Evolutionary conservation across 371 early-diverging fungal species (phyloP).

Genomic region (Capniomyces stellatus): DNA sequence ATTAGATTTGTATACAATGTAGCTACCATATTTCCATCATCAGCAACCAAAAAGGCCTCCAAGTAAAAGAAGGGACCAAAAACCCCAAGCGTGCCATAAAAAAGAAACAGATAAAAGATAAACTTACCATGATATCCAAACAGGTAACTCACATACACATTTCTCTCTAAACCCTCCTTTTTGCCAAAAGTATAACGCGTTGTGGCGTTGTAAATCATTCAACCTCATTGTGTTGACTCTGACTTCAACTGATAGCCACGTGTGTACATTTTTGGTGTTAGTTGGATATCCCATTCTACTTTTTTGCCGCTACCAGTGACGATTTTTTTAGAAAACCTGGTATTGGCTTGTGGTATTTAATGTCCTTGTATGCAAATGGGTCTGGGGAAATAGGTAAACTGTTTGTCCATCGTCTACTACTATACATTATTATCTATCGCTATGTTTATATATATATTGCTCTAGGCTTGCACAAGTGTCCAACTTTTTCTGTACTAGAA

Average conservation of each 20-base stretch:
- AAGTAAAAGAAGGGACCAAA: not conserved
- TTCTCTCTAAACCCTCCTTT: too few species aligned
- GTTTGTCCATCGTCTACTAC: not conserved
- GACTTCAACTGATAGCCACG: too few species aligned
- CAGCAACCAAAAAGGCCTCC: slow-evolving; percentile 55
- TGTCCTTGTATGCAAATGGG: slow-evolving; percentile 16
- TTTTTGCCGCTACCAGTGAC: slow-evolving; percentile 12
- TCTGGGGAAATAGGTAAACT: slow-evolving; percentile 4
- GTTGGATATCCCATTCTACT: slow-evolving; percentile 9
- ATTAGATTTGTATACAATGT: too few species aligned
- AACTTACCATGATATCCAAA: slow-evolving; percentile 4
- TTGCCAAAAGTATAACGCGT: too few species aligned
- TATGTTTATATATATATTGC: not conserved
- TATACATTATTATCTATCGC: not conserved
- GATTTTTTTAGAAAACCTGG: slow-evolving; percentile 57
- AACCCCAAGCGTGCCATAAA: not conserved
- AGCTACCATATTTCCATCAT: slow-evolving; percentile 53
- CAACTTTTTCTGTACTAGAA: too few species aligned
- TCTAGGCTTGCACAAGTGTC: not conserved
- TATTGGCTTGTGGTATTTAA: slow-evolving; percentile 60
- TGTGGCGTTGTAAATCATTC: too few species aligned
- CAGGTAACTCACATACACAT: slow-evolving; percentile 20
- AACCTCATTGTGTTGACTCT: too few species aligned
- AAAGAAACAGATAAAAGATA: not conserved
- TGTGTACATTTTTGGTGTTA: slow-evolving; percentile 7